Percentiles rank a stretch among this genome's conserved stretches.
Evolutionary conservation across 805 yeast genomes (phyloP).

Genomic region (Pichia cabralensis): DNA sequence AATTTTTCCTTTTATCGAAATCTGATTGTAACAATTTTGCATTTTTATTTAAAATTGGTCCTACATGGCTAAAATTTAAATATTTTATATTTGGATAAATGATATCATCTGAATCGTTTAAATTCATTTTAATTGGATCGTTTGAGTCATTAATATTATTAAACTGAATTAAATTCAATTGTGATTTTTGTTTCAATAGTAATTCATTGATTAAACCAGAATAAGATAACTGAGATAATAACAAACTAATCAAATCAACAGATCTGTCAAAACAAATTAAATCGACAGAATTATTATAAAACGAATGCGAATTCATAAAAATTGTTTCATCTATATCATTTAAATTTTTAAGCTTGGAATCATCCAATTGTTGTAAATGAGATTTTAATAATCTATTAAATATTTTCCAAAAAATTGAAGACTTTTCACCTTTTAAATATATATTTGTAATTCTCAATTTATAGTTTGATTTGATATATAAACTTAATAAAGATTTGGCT

Average conservation of each 20-base stretch:
- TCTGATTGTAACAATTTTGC: slow-evolving; percentile 66
- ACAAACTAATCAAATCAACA: slow-evolving; percentile 60
- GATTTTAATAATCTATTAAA: slow-evolving; percentile 24
- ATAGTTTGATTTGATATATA: slow-evolving; percentile 32
- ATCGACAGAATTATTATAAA: slow-evolving; percentile 44
- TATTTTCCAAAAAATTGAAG: slow-evolving; percentile 39
- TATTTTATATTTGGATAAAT: slow-evolving; percentile 45
- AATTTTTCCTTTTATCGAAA: slow-evolving; percentile 49
- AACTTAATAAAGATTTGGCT: slow-evolving; percentile 38
- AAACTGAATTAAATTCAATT: slow-evolving; percentile 14
- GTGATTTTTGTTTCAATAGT: slow-evolving; percentile 38
- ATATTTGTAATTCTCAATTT: slow-evolving; percentile 42
- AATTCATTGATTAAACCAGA: slow-evolving; percentile 74
- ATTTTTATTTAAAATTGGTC: slow-evolving; percentile 54
- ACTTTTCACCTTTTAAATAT: slow-evolving; percentile 49
- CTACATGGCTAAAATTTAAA: slow-evolving; percentile 72
- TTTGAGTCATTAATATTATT: not conserved
- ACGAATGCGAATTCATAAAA: slow-evolving; percentile 25
- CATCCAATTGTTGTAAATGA: slow-evolving; percentile 22
- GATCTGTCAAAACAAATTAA: slow-evolving; percentile 72
- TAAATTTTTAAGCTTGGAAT: slow-evolving; percentile 26
- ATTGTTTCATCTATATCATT: slow-evolving; percentile 27
- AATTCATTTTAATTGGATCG: slow-evolving; percentile 10
- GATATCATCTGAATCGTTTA: slow-evolving; percentile 32
- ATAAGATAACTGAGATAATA: slow-evolving; percentile 71